phyloP scores from a whole-genome alignment of 148 eudicot species.

The Chenopodium quinoa region DNA sequence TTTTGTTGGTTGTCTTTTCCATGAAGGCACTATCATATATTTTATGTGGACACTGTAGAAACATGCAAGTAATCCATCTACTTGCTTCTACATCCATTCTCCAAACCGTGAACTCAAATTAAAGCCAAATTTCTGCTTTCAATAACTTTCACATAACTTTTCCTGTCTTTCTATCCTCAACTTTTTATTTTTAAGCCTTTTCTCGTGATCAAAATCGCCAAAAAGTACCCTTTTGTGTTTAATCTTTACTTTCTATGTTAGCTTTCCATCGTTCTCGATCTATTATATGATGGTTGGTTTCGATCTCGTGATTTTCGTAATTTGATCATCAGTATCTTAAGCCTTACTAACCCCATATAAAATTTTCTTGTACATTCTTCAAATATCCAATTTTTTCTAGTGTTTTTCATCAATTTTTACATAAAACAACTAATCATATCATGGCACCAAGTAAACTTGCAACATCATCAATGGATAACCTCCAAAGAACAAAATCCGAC shows the following conservation, averaged over 20 bases:
- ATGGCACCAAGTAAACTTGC: constrained; percentile 17
- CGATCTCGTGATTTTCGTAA: constrained; percentile 10
- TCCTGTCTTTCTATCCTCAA: not conserved
- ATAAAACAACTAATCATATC: not conserved
- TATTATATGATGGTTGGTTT: not conserved
- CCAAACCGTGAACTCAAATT: constrained; percentile 15
- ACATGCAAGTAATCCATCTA: constrained; percentile 18
- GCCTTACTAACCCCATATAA: not conserved
- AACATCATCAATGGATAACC: constrained; percentile 32
- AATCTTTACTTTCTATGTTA: not conserved
- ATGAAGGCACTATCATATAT: not conserved
- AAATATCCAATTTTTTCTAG: not conserved
- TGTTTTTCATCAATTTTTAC: not conserved
- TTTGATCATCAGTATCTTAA: not conserved
- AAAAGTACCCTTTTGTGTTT: constrained; percentile 7
- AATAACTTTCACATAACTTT: constrained; percentile 3
- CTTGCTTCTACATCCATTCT: constrained; percentile 23
- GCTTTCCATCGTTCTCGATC: not conserved
- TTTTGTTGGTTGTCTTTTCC: not conserved
- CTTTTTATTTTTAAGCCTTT: not conserved
- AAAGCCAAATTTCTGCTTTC: constrained; percentile 12
- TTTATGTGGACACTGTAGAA: constrained; percentile 2
- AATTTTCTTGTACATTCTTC: not conserved
- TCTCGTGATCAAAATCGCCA: constrained; percentile 26
- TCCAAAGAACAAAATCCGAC: constrained; percentile 49